Conservation (phyloP, 495 filamentous ascomycete species). For the Xylaria intraflava region DNA sequence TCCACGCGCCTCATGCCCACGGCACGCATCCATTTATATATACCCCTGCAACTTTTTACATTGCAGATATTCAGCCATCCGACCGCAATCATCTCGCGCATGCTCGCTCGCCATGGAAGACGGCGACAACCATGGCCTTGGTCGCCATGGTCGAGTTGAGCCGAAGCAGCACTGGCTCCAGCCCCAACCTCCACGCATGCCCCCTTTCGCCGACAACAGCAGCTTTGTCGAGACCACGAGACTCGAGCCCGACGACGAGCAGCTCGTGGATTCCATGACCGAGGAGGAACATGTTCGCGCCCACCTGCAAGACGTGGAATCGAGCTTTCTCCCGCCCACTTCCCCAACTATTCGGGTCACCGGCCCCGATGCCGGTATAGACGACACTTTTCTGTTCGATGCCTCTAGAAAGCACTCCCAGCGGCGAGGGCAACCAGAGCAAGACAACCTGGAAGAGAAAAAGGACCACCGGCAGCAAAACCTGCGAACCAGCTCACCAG, state of each 20-base stretch:
- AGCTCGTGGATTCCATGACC: slow-evolving; percentile 36
- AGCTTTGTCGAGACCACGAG: slow-evolving; percentile 40
- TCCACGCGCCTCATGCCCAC: neutral
- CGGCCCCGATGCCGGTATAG: slow-evolving; percentile 36
- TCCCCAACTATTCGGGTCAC: slow-evolving; percentile 38
- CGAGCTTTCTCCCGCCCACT: slow-evolving; percentile 63
- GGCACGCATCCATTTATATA: slow-evolving; percentile 1
- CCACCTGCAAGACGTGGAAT: slow-evolving; percentile 80
- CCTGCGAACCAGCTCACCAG: neutral
- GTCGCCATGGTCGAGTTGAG: neutral
- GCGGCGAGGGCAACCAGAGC: slow-evolving; percentile 12
- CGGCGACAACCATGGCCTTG: slow-evolving; percentile 16
- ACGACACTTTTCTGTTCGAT: slow-evolving; percentile 64
- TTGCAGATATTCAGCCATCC: neutral
- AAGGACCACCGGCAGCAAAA: neutral
- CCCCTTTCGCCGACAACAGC: slow-evolving; percentile 21
- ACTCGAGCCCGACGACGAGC: slow-evolving; percentile 29
- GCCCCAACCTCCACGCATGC: slow-evolving; percentile 8
- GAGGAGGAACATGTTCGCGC: slow-evolving; percentile 39
- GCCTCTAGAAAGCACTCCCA: slow-evolving; percentile 16
- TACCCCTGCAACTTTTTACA: neutral
- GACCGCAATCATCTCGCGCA: neutral
- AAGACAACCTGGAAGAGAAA: neutral
- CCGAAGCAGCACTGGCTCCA: neutral
- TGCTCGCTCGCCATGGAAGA: slow-evolving; percentile 19